Evolutionary conservation across 78 protist genomes (phyloP).

Genomic region (Ministeria vibrans): DNA sequence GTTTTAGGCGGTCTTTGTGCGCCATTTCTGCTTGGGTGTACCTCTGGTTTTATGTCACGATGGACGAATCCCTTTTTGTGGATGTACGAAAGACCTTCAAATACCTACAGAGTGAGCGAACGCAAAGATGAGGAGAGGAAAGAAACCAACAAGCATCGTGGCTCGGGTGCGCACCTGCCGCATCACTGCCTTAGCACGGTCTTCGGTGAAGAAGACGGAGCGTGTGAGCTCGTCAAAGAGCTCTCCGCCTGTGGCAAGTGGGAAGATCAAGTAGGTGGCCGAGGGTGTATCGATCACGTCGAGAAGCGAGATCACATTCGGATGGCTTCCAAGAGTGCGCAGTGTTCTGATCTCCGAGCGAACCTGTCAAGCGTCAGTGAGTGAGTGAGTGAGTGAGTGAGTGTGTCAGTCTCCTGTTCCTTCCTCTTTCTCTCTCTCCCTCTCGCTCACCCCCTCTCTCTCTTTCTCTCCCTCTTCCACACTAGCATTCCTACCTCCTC

Average conservation of each 20-base stretch:
- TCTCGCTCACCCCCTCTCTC: too few species aligned
- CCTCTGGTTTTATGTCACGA: slow-evolving; percentile 24
- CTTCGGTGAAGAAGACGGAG: slow-evolving; percentile 19
- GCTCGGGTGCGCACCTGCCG: neutral
- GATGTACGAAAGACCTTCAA: slow-evolving; percentile 31
- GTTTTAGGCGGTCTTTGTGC: too few species aligned
- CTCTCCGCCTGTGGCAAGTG: slow-evolving; percentile 28
- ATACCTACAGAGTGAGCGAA: neutral
- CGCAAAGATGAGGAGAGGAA: neutral
- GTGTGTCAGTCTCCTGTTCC: too few species aligned
- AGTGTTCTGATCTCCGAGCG: slow-evolving; percentile 5
- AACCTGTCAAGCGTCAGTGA: neutral
- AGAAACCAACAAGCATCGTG: neutral
- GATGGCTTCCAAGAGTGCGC: slow-evolving; percentile 1
- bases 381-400: neutral
- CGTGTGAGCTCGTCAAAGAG: slow-evolving; percentile 28
- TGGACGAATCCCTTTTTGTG: slow-evolving; percentile 25
- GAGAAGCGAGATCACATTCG: slow-evolving; percentile 23
- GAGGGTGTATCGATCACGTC: slow-evolving; percentile 8
- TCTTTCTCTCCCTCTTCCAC: too few species aligned
- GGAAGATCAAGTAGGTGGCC: slow-evolving; percentile 15
- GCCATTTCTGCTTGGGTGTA: too few species aligned
- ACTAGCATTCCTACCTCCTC: neutral
- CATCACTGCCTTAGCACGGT: slow-evolving; percentile 6
- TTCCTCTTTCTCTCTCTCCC: too few species aligned